Evolutionary conservation across 352 stramenopile genomes (phyloP), one percentile per base, ranked within the genome.

Genomic region (Halophytophthora polymorphica): DNA sequence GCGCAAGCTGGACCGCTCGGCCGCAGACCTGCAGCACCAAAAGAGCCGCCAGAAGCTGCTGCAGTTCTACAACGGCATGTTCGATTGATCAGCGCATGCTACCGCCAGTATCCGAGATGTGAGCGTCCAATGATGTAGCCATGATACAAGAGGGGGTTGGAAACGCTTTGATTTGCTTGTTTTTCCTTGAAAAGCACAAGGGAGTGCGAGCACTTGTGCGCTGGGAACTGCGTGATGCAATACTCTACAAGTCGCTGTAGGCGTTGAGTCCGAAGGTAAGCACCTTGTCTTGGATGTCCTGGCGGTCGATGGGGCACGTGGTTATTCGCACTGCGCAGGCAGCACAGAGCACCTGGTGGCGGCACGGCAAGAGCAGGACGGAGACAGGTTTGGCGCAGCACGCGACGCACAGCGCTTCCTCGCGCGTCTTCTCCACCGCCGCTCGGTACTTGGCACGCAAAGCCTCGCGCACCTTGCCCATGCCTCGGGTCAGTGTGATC

Each of bases 21-120:
- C 70, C 0, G 61, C 65, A 12, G 83, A 93, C 58, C 21, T 81
- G 50, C 68, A 88, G 51, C 64, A 73, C 49, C 63, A 90, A 58
- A 83, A 80, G 53, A 90, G 85, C 53, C 75, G 83, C 3, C 76
- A 88, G 49, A 70, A 93, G 53, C 57, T 93, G 19, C 68, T 93
- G 36, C 78, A 92, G 61, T 91, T 93, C 44, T 93, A 93, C 73
- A 93, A 93, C 53, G 76, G 76, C 22, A 91, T 93, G 78, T 88
- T 88, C 48, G 83, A 93, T 58, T 93, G 54, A 66, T 12, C 28
- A 28, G 13, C 13, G n/a, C n/a, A 31, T 31, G 25, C 25, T 31
- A 10, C 25, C 8, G 25, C 4, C 25, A 31, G 25, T 8, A 8
- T 10, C 25, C 25, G 8, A 10, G 25, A 4, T 31, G 25, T 31